Percentiles rank a stretch among this genome's conserved stretches.
These are phyloP conservation scores for Mitragyna speciosa DNA, from an alignment of 257 asterid species.

Conservation along the genomic window DNA sequence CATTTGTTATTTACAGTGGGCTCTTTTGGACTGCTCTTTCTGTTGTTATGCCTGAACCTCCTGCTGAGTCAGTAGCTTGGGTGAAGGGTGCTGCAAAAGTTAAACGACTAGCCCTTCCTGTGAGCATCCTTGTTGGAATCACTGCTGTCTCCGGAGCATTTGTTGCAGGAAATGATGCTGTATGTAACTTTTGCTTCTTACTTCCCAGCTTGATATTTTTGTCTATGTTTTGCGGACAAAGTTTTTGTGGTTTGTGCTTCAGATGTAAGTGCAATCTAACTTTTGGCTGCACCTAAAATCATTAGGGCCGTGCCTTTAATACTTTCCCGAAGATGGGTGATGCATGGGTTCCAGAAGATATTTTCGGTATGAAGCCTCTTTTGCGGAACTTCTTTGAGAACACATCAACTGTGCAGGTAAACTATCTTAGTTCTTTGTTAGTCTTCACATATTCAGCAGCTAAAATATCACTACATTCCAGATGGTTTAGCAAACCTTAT, in stretches of 20 bases:
- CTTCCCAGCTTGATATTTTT: slow-evolving; percentile 9
- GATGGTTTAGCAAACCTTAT: background rate
- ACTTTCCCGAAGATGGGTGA: slow-evolving; percentile 98
- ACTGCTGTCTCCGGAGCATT: slow-evolving; percentile 97
- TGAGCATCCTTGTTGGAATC: slow-evolving; percentile 74
- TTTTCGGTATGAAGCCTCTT: slow-evolving; percentile 70
- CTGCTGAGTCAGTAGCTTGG: slow-evolving; percentile 77
- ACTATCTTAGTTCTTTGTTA: background rate
- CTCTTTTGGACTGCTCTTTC: slow-evolving; percentile 94
- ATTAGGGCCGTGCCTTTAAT: slow-evolving; percentile 90
- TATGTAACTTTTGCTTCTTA: slow-evolving; percentile 35
- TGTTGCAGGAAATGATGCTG: slow-evolving; percentile 99
- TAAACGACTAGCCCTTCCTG: slow-evolving; percentile 74
- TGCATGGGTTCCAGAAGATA: slow-evolving; percentile 80
- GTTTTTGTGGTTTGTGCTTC: slow-evolving; percentile 1
- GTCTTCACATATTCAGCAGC: background rate
- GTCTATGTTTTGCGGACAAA: background rate
- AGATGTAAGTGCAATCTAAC: slow-evolving; percentile 1
- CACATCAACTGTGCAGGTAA: slow-evolving; percentile 90
- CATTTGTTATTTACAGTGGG: slow-evolving; percentile 83
- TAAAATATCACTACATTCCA: background rate
- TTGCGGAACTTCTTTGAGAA: slow-evolving; percentile 87
- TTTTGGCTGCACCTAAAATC: slow-evolving; percentile 19
- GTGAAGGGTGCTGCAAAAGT: slow-evolving; percentile 88
- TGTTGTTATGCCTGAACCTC: slow-evolving; percentile 96